These are phyloP conservation scores for Ammopiptanthus mongolicus DNA, from an alignment of 306 rosid genomes.

Conservation along the genomic window DNA sequence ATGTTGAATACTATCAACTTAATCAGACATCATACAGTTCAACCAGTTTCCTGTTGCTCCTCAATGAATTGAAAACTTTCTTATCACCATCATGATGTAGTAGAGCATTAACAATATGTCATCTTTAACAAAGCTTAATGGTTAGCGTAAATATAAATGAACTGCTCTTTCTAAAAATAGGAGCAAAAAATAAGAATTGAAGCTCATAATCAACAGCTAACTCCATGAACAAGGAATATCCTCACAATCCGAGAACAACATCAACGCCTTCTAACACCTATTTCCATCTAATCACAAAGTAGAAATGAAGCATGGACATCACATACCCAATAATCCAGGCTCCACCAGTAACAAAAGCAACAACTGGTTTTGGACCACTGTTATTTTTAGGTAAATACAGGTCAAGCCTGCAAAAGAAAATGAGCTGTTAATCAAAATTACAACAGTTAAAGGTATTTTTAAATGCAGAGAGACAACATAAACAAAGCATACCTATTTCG, in stretches of 20 bases:
- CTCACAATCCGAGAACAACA: neutral
- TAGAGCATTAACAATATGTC: neutral
- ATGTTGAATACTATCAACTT: slow-evolving; percentile 13
- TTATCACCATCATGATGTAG: slow-evolving; percentile 5
- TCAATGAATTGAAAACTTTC: neutral
- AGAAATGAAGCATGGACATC: slow-evolving; percentile 4
- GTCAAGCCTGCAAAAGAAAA: slow-evolving; percentile 65
- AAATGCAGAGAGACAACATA: neutral
- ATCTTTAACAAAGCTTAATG: neutral
- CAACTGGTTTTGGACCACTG: slow-evolving; percentile 70
- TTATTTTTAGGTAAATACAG: slow-evolving; percentile 67
- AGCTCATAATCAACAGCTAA: slow-evolving; percentile 2
- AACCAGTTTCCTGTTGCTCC: neutral
- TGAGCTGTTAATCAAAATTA: slow-evolving; percentile 25
- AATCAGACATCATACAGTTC: neutral
- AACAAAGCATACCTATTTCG: slow-evolving; percentile 62
- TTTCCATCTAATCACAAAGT: neutral
- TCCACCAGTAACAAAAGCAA: slow-evolving; percentile 91
- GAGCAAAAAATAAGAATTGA: neutral
- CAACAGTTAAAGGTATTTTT: neutral
- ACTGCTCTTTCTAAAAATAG: neutral
- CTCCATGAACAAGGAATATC: neutral
- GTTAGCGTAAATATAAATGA: neutral
- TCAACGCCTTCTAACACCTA: neutral
- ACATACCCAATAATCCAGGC: slow-evolving; percentile 98